Conservation (phyloP, 768 basidiomycete genomes). For the Amanita subjunquillea region DNA sequence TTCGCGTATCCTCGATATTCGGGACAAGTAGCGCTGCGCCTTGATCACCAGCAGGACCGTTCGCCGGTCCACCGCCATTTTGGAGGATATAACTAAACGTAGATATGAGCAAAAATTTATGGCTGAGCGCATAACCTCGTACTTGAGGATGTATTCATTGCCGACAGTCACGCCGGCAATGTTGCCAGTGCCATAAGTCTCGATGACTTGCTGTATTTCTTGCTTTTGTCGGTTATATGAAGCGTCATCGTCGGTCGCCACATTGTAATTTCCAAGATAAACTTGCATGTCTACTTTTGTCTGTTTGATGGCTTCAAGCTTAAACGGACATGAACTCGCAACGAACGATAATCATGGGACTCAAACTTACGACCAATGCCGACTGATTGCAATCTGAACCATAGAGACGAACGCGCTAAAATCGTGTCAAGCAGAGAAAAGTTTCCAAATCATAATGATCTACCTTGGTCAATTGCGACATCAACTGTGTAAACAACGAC, state of each 20-base stretch:
- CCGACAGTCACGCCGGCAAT: conserved; percentile 83
- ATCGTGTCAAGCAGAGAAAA: conserved; percentile 1
- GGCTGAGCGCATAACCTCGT: conserved; percentile 10
- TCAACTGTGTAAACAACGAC: conserved; percentile 30
- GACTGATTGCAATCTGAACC: conserved; percentile 84
- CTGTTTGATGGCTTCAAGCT: conserved; percentile 82
- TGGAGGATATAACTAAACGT: conserved; percentile 43
- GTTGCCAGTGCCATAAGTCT: conserved; percentile 68
- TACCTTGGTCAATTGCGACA: conserved; percentile 77
- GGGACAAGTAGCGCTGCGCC: conserved; percentile 56
- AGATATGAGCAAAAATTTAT: not conserved
- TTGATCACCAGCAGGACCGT: conserved; percentile 44
- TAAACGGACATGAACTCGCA: not conserved
- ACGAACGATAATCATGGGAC: not conserved
- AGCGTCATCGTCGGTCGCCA: conserved; percentile 48
- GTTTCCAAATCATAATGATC: conserved; percentile 5
- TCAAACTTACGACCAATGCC: conserved; percentile 49
- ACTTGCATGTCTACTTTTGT: conserved; percentile 85
- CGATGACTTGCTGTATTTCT: conserved; percentile 53
- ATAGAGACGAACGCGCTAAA: conserved; percentile 69
- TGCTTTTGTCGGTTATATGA: conserved; percentile 70
- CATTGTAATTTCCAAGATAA: conserved; percentile 62
- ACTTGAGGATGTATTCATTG: conserved; percentile 86
- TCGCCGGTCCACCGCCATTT: conserved; percentile 40
- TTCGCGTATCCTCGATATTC: conserved; percentile 59